A percentile compares a stretch with the other conserved stretches of the same genome.
Evolutionary conservation across 371 early-diverging fungal species (phyloP).

Genomic region (Massospora cicadina): DNA sequence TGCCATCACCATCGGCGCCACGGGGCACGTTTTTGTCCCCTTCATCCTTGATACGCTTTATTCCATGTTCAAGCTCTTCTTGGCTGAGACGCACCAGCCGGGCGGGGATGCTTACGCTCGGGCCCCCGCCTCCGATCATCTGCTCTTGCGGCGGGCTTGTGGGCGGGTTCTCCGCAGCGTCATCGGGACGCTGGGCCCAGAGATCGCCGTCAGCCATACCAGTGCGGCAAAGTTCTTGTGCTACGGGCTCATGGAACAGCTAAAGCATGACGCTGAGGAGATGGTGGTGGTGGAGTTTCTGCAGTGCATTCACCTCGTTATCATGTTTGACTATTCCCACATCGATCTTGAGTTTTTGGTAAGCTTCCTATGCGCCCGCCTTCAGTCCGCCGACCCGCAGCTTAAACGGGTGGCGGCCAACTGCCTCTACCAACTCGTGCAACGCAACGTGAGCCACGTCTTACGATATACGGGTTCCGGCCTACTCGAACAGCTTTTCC

Average conservation of each 20-base stretch:
- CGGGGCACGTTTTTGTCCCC: constrained; percentile 78
- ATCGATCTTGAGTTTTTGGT: constrained; percentile 47
- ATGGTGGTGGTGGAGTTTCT: constrained; percentile 73
- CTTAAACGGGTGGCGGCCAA: constrained; percentile 63
- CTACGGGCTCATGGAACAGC: constrained; percentile 52
- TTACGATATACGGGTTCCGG: constrained; percentile 43
- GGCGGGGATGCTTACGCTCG: constrained; percentile 38
- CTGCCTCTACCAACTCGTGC: constrained; percentile 71
- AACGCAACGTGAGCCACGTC: constrained; percentile 53
- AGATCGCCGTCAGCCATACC: constrained; percentile 50
- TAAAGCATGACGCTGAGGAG: constrained; percentile 57
- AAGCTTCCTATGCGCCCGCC: constrained; percentile 47
- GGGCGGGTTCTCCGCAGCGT: constrained; percentile 77
- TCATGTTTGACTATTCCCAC: constrained; percentile 69
- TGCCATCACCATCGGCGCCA: constrained; percentile 67
- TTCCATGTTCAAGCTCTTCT: constrained; percentile 61
- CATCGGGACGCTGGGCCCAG: constrained; percentile 82
- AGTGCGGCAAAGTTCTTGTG: constrained; percentile 60
- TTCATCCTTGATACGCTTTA: constrained; percentile 74
- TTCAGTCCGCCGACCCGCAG: constrained; percentile 35
- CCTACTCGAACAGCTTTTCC: constrained; percentile 65
- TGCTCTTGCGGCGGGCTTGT: constrained; percentile 46
- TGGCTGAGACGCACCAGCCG: constrained; percentile 75
- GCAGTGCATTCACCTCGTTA: constrained; percentile 70
- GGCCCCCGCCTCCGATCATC: constrained; percentile 28